A percentile compares a stretch with the other conserved stretches of the same genome.
Evolutionary conservation across 495 filamentous ascomycete species (phyloP).

Genomic region (Daldinia grandis): DNA sequence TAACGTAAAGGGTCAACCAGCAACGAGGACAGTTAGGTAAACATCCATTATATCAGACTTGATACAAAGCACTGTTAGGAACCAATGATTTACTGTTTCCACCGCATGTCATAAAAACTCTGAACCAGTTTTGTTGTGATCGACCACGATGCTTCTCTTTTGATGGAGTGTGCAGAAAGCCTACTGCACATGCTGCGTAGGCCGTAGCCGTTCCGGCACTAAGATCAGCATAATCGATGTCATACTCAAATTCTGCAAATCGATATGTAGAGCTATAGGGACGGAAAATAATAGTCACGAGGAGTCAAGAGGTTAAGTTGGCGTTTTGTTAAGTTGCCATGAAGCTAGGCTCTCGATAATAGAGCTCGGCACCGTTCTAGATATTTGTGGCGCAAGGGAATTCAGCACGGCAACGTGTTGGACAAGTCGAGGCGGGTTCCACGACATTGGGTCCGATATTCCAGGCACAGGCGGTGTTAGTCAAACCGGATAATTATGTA

Average conservation of each 20-base stretch:
- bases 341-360: constrained; percentile 4
- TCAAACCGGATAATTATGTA: constrained; percentile 28
- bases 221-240: constrained; percentile 29
- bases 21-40: background rate
- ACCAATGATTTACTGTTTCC: constrained; percentile 11
- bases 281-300: background rate
- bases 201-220: constrained; percentile 4
- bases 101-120: constrained; percentile 14
- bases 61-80: constrained; percentile 17
- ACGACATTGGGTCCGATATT: constrained; percentile 33
- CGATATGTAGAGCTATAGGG: background rate
- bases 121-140: constrained; percentile 30
- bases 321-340: background rate
- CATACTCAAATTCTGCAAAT: constrained; percentile 11
- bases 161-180: constrained; percentile 12
- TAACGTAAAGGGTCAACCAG: constrained; percentile 28
- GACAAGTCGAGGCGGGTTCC: constrained; percentile 24
- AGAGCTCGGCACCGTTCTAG: constrained; percentile 11
- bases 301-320: background rate
- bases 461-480: constrained; percentile 29
- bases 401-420: background rate
- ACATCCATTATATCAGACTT: background rate
- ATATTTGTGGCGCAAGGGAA: constrained; percentile 10
- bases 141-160: constrained; percentile 27
- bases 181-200: constrained; percentile 24